phyloP scores from a whole-genome alignment of 2,329 filamentous ascomycete genomes.

The Fusarium sp. region DNA sequence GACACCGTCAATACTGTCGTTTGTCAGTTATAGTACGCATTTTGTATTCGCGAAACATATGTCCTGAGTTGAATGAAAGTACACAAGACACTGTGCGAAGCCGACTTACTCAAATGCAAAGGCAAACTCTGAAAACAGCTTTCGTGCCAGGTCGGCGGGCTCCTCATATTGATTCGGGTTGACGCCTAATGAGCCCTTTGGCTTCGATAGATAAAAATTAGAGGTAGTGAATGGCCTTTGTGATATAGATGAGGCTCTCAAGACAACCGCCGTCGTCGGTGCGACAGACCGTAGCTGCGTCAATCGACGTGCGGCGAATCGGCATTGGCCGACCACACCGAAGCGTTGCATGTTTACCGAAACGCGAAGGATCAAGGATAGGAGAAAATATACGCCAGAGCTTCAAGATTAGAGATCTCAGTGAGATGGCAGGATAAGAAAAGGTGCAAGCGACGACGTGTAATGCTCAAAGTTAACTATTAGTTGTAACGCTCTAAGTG shows the following conservation, averaged over 20 bases:
- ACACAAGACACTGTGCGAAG: not conserved
- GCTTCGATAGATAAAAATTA: conserved; percentile 25
- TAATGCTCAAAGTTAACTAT: not conserved
- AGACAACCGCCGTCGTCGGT: conserved; percentile 14
- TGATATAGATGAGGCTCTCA: conserved; percentile 2
- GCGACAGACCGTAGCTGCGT: conserved; percentile 26
- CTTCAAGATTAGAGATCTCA: no score
- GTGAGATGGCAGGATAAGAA: not conserved
- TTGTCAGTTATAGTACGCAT: conserved; percentile 6
- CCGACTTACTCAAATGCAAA: conserved; percentile 52
- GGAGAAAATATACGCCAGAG: not conserved
- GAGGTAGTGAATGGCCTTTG: conserved; percentile 28
- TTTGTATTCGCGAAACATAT: not conserved
- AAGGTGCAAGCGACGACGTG: not conserved
- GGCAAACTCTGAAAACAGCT: conserved; percentile 47
- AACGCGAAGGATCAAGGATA: not conserved
- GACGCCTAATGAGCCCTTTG: conserved; percentile 34
- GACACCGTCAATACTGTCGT: conserved; percentile 84
- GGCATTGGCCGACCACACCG: conserved; percentile 41
- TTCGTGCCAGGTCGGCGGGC: conserved; percentile 34
- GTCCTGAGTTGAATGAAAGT: no score
- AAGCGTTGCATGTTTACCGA: conserved; percentile 34
- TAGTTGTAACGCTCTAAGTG: not conserved
- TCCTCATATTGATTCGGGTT: conserved; percentile 34
- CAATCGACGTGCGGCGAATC: conserved; percentile 37